A percentile compares a stretch with the other conserved stretches of the same genome.
These are phyloP conservation scores for Linum tenue DNA, from an alignment of 345 rosid species.

Conservation along the genomic window DNA sequence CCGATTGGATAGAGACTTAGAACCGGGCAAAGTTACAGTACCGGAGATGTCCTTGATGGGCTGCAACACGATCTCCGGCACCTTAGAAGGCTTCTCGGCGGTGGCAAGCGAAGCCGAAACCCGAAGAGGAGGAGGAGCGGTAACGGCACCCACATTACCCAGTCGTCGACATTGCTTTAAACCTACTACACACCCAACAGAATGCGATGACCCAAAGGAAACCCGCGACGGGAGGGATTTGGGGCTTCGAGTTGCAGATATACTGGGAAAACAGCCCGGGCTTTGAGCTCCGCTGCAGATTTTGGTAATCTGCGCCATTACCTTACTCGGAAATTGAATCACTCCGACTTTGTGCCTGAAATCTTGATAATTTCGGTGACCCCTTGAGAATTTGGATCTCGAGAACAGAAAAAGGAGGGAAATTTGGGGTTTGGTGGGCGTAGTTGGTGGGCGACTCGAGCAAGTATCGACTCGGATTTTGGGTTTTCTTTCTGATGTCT, in stretches of 20 bases:
- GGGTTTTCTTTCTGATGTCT: background rate
- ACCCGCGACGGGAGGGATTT: background rate
- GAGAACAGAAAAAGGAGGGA: background rate
- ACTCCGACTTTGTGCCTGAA: background rate
- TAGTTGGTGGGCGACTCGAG: background rate
- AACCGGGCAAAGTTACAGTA: constrained; percentile 74
- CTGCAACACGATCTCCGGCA: constrained; percentile 66
- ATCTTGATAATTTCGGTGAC: background rate
- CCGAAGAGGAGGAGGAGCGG: constrained; percentile 14
- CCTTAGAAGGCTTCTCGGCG: constrained; percentile 53
- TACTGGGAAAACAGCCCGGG: background rate
- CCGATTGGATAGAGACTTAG: constrained; percentile 89
- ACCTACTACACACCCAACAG: background rate
- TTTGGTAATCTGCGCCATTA: background rate
- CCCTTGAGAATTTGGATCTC: background rate
- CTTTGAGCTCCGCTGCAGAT: background rate
- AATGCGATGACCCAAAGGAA: background rate
- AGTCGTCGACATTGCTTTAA: background rate
- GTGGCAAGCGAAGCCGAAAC: constrained; percentile 49
- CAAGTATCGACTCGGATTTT: background rate
- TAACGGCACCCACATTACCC: constrained; percentile 6
- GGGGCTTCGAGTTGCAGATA: background rate
- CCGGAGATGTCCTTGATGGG: constrained; percentile 85
- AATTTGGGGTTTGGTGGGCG: background rate
- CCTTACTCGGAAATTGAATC: too few relatives aligned